Conservation (phyloP, 225 moss, liverwort and hornwort species). For the Rhytidiadelphus loreus region DNA sequence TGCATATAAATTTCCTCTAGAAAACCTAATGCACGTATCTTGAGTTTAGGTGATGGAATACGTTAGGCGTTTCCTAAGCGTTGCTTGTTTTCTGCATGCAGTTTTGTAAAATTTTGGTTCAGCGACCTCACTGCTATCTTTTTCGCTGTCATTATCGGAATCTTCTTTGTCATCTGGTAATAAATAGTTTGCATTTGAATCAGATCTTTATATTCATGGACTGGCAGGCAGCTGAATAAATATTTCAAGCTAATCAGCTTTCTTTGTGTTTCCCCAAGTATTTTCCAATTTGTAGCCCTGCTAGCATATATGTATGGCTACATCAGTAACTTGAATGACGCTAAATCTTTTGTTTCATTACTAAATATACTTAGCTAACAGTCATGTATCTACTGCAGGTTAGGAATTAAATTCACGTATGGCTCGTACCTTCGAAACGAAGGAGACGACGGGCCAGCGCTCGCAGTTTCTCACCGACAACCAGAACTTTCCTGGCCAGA, state of each 20-base stretch:
- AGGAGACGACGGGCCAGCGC: conserved; percentile 2
- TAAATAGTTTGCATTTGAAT: neutral
- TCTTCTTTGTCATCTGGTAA: conserved; percentile 46
- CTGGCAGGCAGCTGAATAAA: neutral
- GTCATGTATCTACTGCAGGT: conserved; percentile 12
- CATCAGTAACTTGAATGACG: neutral
- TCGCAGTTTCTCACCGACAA: conserved; percentile 24
- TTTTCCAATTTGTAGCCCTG: neutral
- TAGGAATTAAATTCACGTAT: conserved; percentile 38
- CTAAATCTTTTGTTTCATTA: neutral
- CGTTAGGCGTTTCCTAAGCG: neutral
- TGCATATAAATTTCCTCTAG: neutral
- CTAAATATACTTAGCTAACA: neutral
- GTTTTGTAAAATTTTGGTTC: conserved; percentile 48
- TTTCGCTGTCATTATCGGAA: conserved; percentile 34
- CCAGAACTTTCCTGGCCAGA: conserved; percentile 17
- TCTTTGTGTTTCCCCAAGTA: neutral
- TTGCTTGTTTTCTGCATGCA: conserved; percentile 14
- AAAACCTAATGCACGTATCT: neutral
- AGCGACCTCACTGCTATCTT: conserved; percentile 23
- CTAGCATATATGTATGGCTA: neutral
- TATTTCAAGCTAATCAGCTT: neutral
- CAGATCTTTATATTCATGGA: neutral
- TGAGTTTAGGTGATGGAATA: neutral
- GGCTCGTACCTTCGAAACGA: conserved; percentile 37